Evolutionary conservation across 1,139 yeast species (phyloP).

Genomic region (Meyerozyma carpophila): DNA sequence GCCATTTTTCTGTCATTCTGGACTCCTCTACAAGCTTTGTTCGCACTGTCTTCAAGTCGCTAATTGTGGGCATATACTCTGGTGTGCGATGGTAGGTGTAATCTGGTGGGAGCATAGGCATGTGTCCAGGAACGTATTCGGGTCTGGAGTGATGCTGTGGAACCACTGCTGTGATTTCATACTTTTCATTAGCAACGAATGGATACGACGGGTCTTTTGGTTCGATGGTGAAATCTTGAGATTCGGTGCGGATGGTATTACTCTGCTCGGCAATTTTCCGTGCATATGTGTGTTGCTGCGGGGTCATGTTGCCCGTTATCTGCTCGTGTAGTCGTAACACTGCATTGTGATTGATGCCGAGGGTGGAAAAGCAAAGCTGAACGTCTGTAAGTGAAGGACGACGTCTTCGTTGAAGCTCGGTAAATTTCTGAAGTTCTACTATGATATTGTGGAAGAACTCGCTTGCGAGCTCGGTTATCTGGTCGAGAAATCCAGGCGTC

Average conservation of each 20-base stretch:
- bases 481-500: slow-evolving; percentile 41
- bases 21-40: slow-evolving; percentile 76
- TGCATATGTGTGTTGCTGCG: slow-evolving; percentile 33
- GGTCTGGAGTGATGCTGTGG: slow-evolving; percentile 50
- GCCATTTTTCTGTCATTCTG: slow-evolving; percentile 69
- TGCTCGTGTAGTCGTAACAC: neutral
- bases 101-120: slow-evolving; percentile 89
- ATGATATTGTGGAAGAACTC: slow-evolving; percentile 46
- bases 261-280: slow-evolving; percentile 29
- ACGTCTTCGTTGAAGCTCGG: slow-evolving; percentile 65
- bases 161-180: slow-evolving; percentile 46
- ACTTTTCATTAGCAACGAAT: slow-evolving; percentile 42
- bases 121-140: slow-evolving; percentile 61
- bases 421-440: slow-evolving; percentile 43
- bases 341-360: slow-evolving; percentile 25
- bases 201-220: slow-evolving; percentile 29
- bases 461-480: slow-evolving; percentile 43
- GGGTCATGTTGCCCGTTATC: neutral
- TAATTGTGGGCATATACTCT: slow-evolving; percentile 53
- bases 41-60: slow-evolving; percentile 68
- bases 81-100: slow-evolving; percentile 83
- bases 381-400: slow-evolving; percentile 58
- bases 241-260: slow-evolving; percentile 7
- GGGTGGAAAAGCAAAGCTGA: slow-evolving; percentile 42
- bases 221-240: neutral